Evolutionary conservation across 192 early-diverging fungal species (phyloP), one percentile per base, ranked within the genome.

Genomic region (Coemansia sp.): DNA sequence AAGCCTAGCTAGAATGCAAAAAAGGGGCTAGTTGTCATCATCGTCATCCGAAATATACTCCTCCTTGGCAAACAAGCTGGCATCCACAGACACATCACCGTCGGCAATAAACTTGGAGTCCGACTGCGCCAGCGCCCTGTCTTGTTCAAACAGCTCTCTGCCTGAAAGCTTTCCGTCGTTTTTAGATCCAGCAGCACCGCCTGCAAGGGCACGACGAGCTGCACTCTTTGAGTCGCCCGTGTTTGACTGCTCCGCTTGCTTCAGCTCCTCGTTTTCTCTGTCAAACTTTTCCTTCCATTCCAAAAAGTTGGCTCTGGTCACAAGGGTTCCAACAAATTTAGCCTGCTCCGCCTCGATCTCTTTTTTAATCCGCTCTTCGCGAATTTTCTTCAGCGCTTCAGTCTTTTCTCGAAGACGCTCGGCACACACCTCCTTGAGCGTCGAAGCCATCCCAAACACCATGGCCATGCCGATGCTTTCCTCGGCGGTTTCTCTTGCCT

Each of bases 391-490:
- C 30, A 81, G 62, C 38, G 64, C 78, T n/a, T 78, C 85, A 43
- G 84, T 82, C 60, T 86, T 86, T 38, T 84, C 84, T 10, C 63
- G 15, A 4, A 95, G 83, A 34, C 90, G 68, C 52, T 87, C 76
- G 55, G 87, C 88, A 26, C 94, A 65, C 0, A 67, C 69, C 65
- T 98, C 96, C 68, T 93, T 93, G 16, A 94, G 84, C 4, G 80
- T 71, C 4, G 90, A 84, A 5, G 87, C 89, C 85, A 98, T 85
- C 26, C 88, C 87, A 72, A 98, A 98, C 24, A 94, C 87, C 92
- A 95, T 95, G 44, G 88, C 93, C 92, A 97, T 95, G 23, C 96
- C 96, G 55, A 95, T 67, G 67, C 87, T 88, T 48, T 92, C 88
- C 56, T 92, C 89, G 63, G 78, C 73, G 16, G 68, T 69, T 16